phyloP scores from a whole-genome alignment of 108 stramenopile species.

The Parmales sp. region DNA sequence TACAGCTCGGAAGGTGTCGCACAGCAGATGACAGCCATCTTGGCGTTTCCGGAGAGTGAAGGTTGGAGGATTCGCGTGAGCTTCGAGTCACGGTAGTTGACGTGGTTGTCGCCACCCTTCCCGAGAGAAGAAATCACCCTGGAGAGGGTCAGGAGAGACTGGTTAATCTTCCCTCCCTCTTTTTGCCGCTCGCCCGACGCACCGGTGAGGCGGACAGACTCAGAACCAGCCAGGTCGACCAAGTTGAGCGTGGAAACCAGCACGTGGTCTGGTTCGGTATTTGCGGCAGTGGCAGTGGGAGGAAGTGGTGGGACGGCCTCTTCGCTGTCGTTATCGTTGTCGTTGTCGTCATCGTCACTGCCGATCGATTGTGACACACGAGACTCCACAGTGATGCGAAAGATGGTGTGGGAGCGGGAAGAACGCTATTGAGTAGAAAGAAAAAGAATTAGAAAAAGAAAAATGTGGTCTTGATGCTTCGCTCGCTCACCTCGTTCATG shows the following conservation, averaged over 20 bases:
- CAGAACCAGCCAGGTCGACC: slow-evolving; percentile 81
- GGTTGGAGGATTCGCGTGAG: slow-evolving; percentile 96
- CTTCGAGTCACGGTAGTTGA: slow-evolving; percentile 88
- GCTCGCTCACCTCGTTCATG: slow-evolving; percentile 97
- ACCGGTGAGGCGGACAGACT: slow-evolving; percentile 81
- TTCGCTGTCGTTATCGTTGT: slow-evolving; percentile 6
- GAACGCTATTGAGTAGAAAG: too few relatives aligned
- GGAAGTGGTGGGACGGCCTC: background rate
- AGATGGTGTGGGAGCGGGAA: slow-evolving; percentile 92
- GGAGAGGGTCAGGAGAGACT: slow-evolving; percentile 64
- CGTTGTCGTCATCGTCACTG: slow-evolving; percentile 22
- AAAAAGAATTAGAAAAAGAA: too few relatives aligned
- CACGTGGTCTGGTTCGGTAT: slow-evolving; percentile 20
- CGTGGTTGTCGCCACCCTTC: slow-evolving; percentile 28
- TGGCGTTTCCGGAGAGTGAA: slow-evolving; percentile 83
- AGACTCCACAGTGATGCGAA: slow-evolving; percentile 85
- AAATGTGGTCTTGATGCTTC: too few relatives aligned
- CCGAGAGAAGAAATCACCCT: slow-evolving; percentile 58
- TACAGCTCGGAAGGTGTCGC: slow-evolving; percentile 70
- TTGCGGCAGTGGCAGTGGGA: background rate
- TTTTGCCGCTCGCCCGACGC: slow-evolving; percentile 90
- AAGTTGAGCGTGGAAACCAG: slow-evolving; percentile 72
- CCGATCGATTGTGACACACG: slow-evolving; percentile 27
- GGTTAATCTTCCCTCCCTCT: slow-evolving; percentile 97
- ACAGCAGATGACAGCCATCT: slow-evolving; percentile 90